A percentile compares a stretch with the other conserved stretches of the same genome.
Evolutionary conservation across 169 alveolate species (phyloP).

Genomic region (Plasmodium knowlesi): DNA sequence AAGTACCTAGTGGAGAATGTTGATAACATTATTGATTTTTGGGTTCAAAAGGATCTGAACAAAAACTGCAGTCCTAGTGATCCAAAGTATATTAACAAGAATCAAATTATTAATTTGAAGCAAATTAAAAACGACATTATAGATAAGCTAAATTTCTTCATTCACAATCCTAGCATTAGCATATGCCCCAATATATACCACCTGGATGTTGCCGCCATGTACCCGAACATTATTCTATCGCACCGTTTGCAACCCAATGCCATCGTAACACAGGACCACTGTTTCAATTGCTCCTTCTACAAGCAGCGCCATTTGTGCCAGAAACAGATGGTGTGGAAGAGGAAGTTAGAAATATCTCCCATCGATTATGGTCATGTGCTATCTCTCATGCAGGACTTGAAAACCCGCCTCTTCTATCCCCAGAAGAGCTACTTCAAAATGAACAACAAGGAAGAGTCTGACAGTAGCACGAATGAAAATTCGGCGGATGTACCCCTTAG

Average conservation of each 20-base stretch:
- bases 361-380: constrained; percentile 84
- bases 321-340: constrained; percentile 93
- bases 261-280: constrained; percentile 93
- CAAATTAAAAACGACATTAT: constrained; percentile 42
- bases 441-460: constrained; percentile 63
- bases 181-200: constrained; percentile 96
- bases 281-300: constrained; percentile 96
- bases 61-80: constrained; percentile 31
- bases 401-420: constrained; percentile 77
- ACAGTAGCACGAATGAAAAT: constrained; percentile 19
- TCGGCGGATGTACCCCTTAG: neutral
- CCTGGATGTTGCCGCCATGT: constrained; percentile 99
- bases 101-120: constrained; percentile 43
- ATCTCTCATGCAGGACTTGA: constrained; percentile 78
- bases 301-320: constrained; percentile 90
- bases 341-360: constrained; percentile 95
- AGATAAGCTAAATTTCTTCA: constrained; percentile 35
- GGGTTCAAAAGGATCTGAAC: constrained; percentile 85
- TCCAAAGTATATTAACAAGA: constrained; percentile 29
- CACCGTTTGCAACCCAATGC: constrained; percentile 99
- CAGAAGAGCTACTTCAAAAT: constrained; percentile 44
- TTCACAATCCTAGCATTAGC: constrained; percentile 71
- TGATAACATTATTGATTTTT: constrained; percentile 84
- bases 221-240: constrained; percentile 99
- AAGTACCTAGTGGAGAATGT: constrained; percentile 88